phyloP scores from a whole-genome alignment of 306 rosid species.

The Delonix regia region DNA sequence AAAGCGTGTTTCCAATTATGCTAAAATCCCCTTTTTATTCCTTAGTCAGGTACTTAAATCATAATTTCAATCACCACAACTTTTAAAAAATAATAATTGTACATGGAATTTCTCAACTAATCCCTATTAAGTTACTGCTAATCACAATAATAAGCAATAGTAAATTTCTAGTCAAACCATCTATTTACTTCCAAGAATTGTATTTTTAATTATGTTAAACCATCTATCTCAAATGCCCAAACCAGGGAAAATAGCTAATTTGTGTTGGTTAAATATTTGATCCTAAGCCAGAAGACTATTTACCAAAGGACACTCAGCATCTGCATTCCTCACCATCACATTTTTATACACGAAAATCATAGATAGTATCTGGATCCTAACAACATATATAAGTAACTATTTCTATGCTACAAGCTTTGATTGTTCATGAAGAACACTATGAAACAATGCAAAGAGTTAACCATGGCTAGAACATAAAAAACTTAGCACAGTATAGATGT shows the following conservation, averaged over 20 bases:
- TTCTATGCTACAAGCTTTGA: not conserved
- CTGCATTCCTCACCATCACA: slow-evolving; percentile 42
- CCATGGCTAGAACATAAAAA: not conserved
- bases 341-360: slow-evolving; percentile 46
- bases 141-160: too few relatives aligned
- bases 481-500: not conserved
- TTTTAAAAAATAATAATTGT: too few relatives aligned
- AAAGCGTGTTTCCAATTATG: too few relatives aligned
- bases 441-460: not conserved
- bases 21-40: too few relatives aligned
- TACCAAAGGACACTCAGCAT: slow-evolving; percentile 69
- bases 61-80: too few relatives aligned
- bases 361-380: not conserved
- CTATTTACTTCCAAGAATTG: too few relatives aligned
- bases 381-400: slow-evolving; percentile 21
- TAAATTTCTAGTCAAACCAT: too few relatives aligned
- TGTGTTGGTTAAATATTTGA: slow-evolving; percentile 34
- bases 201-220: too few relatives aligned
- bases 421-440: not conserved
- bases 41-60: too few relatives aligned
- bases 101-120: too few relatives aligned
- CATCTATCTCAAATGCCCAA: too few relatives aligned
- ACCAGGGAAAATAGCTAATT: slow-evolving; percentile 15
- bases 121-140: too few relatives aligned
- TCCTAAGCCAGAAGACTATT: slow-evolving; percentile 60